phyloP scores from a whole-genome alignment of 345 rosid species.

The Ailanthus altissimus region DNA sequence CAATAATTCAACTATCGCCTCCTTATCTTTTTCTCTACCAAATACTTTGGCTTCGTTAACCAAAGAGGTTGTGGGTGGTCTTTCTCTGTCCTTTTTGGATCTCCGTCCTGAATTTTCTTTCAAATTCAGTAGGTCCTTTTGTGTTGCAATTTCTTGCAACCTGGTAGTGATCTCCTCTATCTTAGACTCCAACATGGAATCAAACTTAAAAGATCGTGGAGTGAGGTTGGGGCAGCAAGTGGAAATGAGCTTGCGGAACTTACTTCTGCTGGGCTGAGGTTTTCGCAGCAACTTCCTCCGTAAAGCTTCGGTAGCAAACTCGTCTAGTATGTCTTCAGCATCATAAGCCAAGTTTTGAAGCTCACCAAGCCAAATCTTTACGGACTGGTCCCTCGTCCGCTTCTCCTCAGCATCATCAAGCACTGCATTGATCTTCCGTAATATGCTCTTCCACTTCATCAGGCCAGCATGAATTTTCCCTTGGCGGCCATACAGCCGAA shows the following conservation, averaged over 20 bases:
- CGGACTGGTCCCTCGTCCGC: neutral
- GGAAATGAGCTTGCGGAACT: neutral
- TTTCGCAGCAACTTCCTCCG: neutral
- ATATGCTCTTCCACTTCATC: neutral
- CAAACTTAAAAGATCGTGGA: neutral
- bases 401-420: conserved; percentile 24
- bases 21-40: conserved; percentile 28
- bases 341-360: conserved; percentile 18
- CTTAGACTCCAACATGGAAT: neutral
- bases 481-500: neutral
- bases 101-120: neutral
- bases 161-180: conserved; percentile 15
- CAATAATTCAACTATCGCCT: conserved; percentile 3
- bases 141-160: neutral
- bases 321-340: conserved; percentile 26
- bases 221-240: neutral
- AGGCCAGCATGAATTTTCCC: neutral
- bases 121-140: conserved; percentile 6
- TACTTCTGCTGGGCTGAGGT: neutral
- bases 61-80: conserved; percentile 15
- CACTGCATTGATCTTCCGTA: neutral
- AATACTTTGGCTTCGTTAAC: conserved; percentile 21
- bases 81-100: neutral
- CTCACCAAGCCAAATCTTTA: conserved; percentile 14
- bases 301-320: conserved; percentile 17